A percentile compares a stretch with the other conserved stretches of the same genome.
phyloP scores from a whole-genome alignment of 179 eudicot species.

The Nepenthes alata region DNA sequence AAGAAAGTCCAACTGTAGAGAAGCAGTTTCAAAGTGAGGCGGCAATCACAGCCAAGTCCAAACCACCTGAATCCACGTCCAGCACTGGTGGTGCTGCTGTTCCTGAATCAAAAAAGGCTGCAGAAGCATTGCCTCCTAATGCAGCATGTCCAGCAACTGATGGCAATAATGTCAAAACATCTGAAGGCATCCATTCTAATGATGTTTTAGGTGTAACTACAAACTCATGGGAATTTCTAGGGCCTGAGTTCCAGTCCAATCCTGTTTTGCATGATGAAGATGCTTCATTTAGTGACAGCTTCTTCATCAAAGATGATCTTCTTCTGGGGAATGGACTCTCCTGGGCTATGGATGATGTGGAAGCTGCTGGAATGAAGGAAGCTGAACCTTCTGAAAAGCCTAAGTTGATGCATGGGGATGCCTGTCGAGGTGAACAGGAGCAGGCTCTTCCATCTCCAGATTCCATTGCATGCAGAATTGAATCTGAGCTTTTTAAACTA shows the following conservation, averaged over 20 bases:
- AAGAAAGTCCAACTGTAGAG: constrained; percentile 23
- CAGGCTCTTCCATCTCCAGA: constrained; percentile 33
- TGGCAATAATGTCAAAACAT: constrained; percentile 10
- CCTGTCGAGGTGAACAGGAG: constrained; percentile 7
- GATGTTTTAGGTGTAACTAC: constrained; percentile 15
- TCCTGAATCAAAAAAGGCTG: constrained; percentile 13
- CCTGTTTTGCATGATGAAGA: constrained; percentile 45
- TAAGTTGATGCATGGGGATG: constrained; percentile 12
- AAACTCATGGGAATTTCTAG: constrained; percentile 30
- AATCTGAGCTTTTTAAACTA: constrained; percentile 69
- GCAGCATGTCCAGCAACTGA: constrained; percentile 16
- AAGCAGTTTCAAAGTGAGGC: constrained; percentile 13
- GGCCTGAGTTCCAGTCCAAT: constrained; percentile 30
- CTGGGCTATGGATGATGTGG: constrained; percentile 62
- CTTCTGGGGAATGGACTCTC: constrained; percentile 89
- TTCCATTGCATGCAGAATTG: constrained; percentile 55
- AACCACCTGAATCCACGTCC: constrained; percentile 14
- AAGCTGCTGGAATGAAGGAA: constrained; percentile 25
- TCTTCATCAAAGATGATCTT: constrained; percentile 78
- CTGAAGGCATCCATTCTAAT: constrained; percentile 14
- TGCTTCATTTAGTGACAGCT: constrained; percentile 44
- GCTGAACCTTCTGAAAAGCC: constrained; percentile 18
- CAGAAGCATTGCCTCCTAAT: constrained; percentile 14
- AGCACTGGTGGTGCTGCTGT: constrained; percentile 10
- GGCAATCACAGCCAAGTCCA: constrained; percentile 8